Base-by-base conservation (phyloP, 768 basidiomycete genomes). In the Mycena indigotica region DNA sequence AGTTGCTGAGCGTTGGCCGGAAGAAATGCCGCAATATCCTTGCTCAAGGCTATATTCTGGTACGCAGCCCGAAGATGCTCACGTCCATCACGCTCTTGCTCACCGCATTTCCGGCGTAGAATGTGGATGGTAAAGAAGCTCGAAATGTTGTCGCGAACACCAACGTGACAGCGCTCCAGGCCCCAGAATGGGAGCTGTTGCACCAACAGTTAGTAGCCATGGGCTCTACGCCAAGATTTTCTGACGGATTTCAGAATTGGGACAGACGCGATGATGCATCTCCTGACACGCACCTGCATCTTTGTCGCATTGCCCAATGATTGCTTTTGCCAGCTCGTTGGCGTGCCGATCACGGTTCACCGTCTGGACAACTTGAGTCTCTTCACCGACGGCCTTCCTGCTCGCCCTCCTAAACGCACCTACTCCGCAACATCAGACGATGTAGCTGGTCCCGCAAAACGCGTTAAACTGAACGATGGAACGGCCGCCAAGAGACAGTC, bases 271-370 rank as follows among this genome's bases (percentile, higher is more conserved):
- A 87, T 96, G 80, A 69, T 89, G 28, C 87, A 94, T 68, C 76
- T 98, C 10, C 80, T 98, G 17, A 78, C 86, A 2, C 81, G 87
- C 54, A 86, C 87, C 0, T 88, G 85, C 10, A 60, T 95, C 17
- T 98, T 94, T 68, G 66, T 89, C 16, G 76, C 88, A 2, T 72
- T 97, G 21, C 89, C 89, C 0, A 96, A 97, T 66, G 85, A 84
- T 19, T 95, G 93, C 66, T 80, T 88, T 32, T 89, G 89, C 59
- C 95, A 98, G 70, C 69, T 97, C 56, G 84, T 87, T 0, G 95
- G 95, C 3, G 76, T 77, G 30, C 87, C 90, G 0, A 69, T 96
- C 23, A 74, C 85, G 61, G 73, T 63, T 70, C 54, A 69, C 24
- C 55, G 44, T 44, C 26, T 65, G 68, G 52, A 59, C 65, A 67